Percentiles rank a stretch among this genome's conserved stretches.
phyloP scores from a whole-genome alignment of 1,139 yeast species.

The Geotrichum bryndzae region DNA sequence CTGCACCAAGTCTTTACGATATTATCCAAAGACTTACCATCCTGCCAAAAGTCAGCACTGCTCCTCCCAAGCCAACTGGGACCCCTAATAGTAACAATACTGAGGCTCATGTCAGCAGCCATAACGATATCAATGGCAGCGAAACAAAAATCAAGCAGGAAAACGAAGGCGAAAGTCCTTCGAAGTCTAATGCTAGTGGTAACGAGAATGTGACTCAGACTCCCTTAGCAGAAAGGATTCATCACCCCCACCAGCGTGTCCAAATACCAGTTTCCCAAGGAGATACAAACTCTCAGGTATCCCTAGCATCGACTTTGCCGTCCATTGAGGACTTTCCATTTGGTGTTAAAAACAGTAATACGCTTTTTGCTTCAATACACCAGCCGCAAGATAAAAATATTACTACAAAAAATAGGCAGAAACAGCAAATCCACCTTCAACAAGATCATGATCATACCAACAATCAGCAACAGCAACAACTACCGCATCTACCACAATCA shows the following conservation, averaged over 20 bases:
- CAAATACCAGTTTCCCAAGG: neutral
- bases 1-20: conserved; percentile 15
- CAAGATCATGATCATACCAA: neutral
- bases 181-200: neutral
- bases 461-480: neutral
- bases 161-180: neutral
- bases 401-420: neutral
- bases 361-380: neutral
- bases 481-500: neutral
- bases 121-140: neutral
- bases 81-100: neutral
- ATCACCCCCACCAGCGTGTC: neutral
- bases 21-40: conserved; percentile 17
- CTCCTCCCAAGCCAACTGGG: conserved; percentile 5
- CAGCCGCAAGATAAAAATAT: neutral
- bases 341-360: neutral
- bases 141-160: neutral
- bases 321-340: neutral
- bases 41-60: conserved; percentile 17
- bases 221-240: neutral
- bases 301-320: neutral
- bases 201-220: neutral
- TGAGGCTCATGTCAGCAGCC: neutral
- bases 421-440: neutral
- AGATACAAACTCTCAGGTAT: neutral